Conservation (phyloP, 306 rosid genomes). For the Crotalaria pallida region DNA sequence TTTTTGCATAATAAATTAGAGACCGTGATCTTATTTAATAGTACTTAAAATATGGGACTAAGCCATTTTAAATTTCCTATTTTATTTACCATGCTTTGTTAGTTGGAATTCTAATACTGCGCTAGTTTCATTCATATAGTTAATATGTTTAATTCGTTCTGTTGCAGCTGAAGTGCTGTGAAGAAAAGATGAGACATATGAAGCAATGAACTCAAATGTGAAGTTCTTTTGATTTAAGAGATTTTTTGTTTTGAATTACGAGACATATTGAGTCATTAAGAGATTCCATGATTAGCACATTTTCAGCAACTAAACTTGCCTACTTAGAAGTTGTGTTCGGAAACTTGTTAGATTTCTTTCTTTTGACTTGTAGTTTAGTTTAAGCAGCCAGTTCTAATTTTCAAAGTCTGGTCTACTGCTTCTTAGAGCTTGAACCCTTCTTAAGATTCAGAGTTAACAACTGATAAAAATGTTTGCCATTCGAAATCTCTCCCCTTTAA, state of each 20-base stretch:
- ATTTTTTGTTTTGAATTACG: not conserved
- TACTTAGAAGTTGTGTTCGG: not conserved
- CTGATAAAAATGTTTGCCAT: conserved; percentile 29
- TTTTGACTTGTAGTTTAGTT: not conserved
- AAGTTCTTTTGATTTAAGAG: not conserved
- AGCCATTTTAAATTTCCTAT: not conserved
- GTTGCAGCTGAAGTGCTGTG: conserved; percentile 3
- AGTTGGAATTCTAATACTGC: not conserved
- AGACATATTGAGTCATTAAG: not conserved
- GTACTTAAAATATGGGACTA: not conserved
- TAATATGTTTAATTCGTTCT: conserved; percentile 2
- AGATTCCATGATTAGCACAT: not conserved
- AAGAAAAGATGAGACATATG: not conserved
- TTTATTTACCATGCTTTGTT: not conserved
- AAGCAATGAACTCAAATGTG: not conserved
- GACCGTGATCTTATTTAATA: not conserved
- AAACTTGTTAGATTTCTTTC: not conserved
- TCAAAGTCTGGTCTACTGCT: not conserved
- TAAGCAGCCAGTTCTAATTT: not conserved
- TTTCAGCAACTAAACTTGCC: not conserved
- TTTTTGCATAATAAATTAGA: not conserved
- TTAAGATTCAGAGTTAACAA: not conserved
- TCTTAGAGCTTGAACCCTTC: not conserved
- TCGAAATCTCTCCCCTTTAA: conserved; percentile 33
- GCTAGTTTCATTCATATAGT: not conserved